Evolutionary conservation across 1,139 yeast species (phyloP).

Genomic region (Saccharomyces hybrid): DNA sequence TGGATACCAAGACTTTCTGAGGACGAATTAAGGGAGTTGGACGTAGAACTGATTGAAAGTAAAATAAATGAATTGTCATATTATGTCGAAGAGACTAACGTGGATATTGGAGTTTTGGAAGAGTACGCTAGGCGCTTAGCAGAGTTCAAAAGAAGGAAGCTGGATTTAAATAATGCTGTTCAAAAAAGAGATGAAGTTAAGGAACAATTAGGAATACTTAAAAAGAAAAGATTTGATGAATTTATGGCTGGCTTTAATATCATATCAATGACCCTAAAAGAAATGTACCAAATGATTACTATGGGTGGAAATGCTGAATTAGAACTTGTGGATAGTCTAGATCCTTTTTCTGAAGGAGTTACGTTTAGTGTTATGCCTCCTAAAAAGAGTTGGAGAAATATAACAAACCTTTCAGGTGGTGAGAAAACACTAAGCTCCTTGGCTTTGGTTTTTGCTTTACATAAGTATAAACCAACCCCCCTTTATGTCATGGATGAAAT

Average conservation of each 20-base stretch:
- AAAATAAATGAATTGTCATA: constrained; percentile 52
- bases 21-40: constrained; percentile 47
- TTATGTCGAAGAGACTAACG: constrained; percentile 49
- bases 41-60: constrained; percentile 43
- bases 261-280: constrained; percentile 83
- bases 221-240: constrained; percentile 70
- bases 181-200: constrained; percentile 59
- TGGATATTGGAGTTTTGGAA: constrained; percentile 66
- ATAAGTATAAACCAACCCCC: constrained; percentile 95
- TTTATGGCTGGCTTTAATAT: constrained; percentile 88
- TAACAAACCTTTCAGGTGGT: constrained; percentile 93
- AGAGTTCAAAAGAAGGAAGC: constrained; percentile 58
- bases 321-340: constrained; percentile 89
- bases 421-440: constrained; percentile 93
- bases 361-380: constrained; percentile 99
- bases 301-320: constrained; percentile 99
- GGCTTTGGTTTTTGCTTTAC: constrained; percentile 94
- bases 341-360: constrained; percentile 97
- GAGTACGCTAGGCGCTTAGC: constrained; percentile 64
- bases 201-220: constrained; percentile 58
- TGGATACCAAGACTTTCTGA: constrained; percentile 39
- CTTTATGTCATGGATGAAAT: constrained; percentile 98
- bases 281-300: constrained; percentile 97
- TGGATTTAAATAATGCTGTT: constrained; percentile 63
- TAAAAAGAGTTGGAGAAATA: constrained; percentile 94